Evolutionary conservation across 768 basidiomycete genomes (phyloP).

Genomic region (Trametes elegans): DNA sequence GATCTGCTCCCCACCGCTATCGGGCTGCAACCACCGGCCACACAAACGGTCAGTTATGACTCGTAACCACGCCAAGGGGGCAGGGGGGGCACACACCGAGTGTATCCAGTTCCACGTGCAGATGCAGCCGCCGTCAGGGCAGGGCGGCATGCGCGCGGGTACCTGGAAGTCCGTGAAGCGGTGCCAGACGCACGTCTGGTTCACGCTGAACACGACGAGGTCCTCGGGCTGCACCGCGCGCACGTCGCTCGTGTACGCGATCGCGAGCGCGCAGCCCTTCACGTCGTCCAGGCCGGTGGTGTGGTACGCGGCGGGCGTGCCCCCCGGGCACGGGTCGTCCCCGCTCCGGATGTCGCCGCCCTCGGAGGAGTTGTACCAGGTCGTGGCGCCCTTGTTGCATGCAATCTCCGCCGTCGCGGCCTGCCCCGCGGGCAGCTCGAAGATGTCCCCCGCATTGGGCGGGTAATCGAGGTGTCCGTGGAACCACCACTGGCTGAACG

Average conservation of each 20-base stretch:
- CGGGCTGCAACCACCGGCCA: too few relatives aligned
- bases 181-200: slow-evolving; percentile 73
- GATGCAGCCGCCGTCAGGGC: slow-evolving; percentile 59
- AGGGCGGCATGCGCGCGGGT: slow-evolving; percentile 65
- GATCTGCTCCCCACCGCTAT: slow-evolving; percentile 63
- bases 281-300: slow-evolving; percentile 54
- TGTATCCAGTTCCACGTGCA: slow-evolving; percentile 80
- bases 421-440: slow-evolving; percentile 59
- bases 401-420: slow-evolving; percentile 52
- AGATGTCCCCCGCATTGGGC: slow-evolving; percentile 54
- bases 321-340: slow-evolving; percentile 52
- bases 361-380: slow-evolving; percentile 51
- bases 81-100: slow-evolving; percentile 35
- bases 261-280: slow-evolving; percentile 66
- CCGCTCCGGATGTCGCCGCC: slow-evolving; percentile 54
- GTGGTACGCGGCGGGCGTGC: slow-evolving; percentile 45
- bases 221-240: slow-evolving; percentile 58
- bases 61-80: background rate
- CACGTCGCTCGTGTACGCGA: slow-evolving; percentile 68
- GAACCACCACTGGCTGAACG: slow-evolving; percentile 55
- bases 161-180: slow-evolving; percentile 69
- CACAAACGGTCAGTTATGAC: background rate
- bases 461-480: slow-evolving; percentile 58
- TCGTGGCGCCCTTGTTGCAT: slow-evolving; percentile 60
- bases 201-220: slow-evolving; percentile 74